These are phyloP conservation scores for Spirogloea muscicola DNA, from an alignment of 139 green algal species.

Conservation along the genomic window DNA sequence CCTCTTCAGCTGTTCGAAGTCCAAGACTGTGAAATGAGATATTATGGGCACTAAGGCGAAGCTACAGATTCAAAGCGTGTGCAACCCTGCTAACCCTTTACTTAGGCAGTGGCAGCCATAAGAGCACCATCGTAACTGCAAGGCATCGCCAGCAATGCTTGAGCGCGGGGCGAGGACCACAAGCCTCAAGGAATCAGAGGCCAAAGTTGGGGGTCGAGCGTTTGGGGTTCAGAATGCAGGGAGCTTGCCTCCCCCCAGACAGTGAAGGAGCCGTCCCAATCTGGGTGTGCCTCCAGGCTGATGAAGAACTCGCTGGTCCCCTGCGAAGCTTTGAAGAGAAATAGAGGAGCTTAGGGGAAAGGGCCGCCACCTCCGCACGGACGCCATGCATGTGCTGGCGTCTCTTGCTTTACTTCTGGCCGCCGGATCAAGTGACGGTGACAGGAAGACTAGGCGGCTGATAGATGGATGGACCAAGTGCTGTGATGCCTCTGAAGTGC, in stretches of 20 bases:
- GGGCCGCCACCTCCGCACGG: background rate
- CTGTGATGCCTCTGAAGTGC: no score
- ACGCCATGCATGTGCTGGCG: background rate
- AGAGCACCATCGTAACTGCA: background rate
- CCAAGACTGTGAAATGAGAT: background rate
- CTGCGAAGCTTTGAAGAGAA: background rate
- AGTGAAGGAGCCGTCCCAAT: conserved; percentile 10
- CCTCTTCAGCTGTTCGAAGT: background rate
- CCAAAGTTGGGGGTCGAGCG: no score
- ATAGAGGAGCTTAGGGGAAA: background rate
- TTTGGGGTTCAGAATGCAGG: no score
- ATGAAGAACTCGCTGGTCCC: conserved; percentile 16
- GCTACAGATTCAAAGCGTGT: background rate
- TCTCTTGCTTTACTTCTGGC: background rate
- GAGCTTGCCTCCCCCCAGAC: conserved; percentile 7
- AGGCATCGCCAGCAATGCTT: background rate
- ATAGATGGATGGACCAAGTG: background rate
- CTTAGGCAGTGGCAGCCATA: background rate
- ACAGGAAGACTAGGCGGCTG: background rate
- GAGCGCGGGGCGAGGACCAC: background rate
- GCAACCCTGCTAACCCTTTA: background rate
- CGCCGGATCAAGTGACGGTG: background rate
- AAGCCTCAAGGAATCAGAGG: background rate
- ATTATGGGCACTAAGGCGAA: background rate
- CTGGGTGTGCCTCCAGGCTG: background rate